A percentile compares a stretch with the other conserved stretches of the same genome.
Conservation (phyloP, 1,284 basidiomycete genomes). For the Vanrija pseudolonga region DNA sequence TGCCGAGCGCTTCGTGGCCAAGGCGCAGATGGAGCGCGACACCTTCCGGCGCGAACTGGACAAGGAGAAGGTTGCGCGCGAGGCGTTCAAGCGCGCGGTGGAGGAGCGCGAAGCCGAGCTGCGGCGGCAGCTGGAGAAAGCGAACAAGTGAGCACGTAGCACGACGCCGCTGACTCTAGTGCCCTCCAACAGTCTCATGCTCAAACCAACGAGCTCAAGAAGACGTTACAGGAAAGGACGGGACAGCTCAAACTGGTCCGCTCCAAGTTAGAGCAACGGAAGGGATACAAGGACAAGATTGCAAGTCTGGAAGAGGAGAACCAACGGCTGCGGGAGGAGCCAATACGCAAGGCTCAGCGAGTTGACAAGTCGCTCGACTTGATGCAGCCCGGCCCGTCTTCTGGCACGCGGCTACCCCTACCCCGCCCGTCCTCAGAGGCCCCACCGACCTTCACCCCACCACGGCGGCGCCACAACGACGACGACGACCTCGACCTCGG, state of each 20-base stretch:
- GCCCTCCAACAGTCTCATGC: conserved; percentile 11
- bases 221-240: conserved; percentile 23
- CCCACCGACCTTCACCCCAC: too few relatives aligned
- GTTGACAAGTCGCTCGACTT: too few relatives aligned
- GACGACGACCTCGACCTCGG: conserved; percentile 5
- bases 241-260: conserved; percentile 23
- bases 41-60: conserved; percentile 22
- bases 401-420: too few relatives aligned
- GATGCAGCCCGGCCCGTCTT: too few relatives aligned
- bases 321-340: not conserved
- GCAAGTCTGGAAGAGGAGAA: conserved; percentile 14
- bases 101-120: conserved; percentile 22
- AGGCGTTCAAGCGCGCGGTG: conserved; percentile 10
- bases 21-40: conserved; percentile 18
- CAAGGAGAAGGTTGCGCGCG: conserved; percentile 21
- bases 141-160: conserved; percentile 14
- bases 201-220: conserved; percentile 11
- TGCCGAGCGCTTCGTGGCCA: conserved; percentile 9
- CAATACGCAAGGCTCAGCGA: too few relatives aligned
- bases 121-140: conserved; percentile 9
- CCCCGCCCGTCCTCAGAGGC: too few relatives aligned
- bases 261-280: conserved; percentile 20
- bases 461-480: not conserved
- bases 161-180: not conserved
- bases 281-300: conserved; percentile 23